Percentiles rank a stretch among this genome's conserved stretches.
phyloP scores from a whole-genome alignment of 2,329 filamentous ascomycete genomes.

The Leptographium galeiforme region DNA sequence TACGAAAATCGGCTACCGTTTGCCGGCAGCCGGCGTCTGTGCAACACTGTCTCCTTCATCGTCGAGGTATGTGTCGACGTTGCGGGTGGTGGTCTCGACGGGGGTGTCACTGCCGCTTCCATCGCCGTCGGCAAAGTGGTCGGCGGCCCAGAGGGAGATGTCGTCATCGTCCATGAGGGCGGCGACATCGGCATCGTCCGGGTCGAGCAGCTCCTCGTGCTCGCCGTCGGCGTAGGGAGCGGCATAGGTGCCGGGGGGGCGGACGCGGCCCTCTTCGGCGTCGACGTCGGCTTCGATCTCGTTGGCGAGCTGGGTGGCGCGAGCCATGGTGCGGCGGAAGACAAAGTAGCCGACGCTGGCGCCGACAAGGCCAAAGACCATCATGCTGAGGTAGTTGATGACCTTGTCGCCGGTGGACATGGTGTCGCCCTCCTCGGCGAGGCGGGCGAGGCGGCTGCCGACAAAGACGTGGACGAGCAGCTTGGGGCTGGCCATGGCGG shows the following conservation, averaged over 20 bases:
- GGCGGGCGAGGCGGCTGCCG: conserved; percentile 64
- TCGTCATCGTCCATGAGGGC: conserved; percentile 46
- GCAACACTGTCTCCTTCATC: not conserved
- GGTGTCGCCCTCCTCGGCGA: conserved; percentile 70
- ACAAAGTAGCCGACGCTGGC: conserved; percentile 70
- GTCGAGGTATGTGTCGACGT: not conserved
- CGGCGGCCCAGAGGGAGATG: conserved; percentile 42
- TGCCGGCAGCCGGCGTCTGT: not conserved
- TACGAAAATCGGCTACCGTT: not conserved
- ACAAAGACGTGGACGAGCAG: conserved; percentile 88
- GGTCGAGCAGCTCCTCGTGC: conserved; percentile 15
- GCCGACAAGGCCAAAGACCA: conserved; percentile 57
- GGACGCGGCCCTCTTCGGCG: conserved; percentile 23
- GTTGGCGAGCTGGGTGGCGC: conserved; percentile 40
- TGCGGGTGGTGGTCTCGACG: not conserved
- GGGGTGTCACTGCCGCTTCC: conserved; percentile 12
- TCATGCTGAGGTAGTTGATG: conserved; percentile 73
- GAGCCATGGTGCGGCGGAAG: conserved; percentile 57
- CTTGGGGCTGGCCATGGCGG: conserved; percentile 71
- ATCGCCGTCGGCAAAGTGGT: conserved; percentile 19
- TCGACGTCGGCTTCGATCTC: conserved; percentile 23
- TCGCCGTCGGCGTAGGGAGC: conserved; percentile 15
- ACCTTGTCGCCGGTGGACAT: conserved; percentile 70
- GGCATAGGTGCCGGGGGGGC: not conserved
- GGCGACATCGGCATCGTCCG: conserved; percentile 33